Percentiles rank a stretch among this genome's conserved stretches.
Conservation (phyloP, 2,329 filamentous ascomycete species). For the Amesomyces nigricolor region DNA sequence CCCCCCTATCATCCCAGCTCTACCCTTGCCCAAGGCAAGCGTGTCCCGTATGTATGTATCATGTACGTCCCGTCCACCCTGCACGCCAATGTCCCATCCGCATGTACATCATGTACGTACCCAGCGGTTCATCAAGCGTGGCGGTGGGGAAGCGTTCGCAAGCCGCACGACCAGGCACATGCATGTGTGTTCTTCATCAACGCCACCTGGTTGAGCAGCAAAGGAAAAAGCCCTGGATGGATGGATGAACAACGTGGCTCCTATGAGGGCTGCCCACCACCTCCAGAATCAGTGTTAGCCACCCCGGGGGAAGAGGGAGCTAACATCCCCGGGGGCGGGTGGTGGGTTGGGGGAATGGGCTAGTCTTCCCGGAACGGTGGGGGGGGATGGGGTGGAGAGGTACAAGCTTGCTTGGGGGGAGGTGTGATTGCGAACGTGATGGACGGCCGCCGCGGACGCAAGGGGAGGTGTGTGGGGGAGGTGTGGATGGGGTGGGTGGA, state of each 20-base stretch:
- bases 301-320: too few relatives aligned
- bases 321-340: conserved; percentile 8
- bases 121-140: neutral
- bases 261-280: conserved; percentile 26
- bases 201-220: too few relatives aligned
- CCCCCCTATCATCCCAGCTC: conserved; percentile 14
- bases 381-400: conserved; percentile 14
- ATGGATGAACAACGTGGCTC: conserved; percentile 35
- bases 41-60: too few relatives aligned
- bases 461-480: conserved; percentile 6
- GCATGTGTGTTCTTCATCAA: conserved; percentile 11
- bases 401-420: conserved; percentile 10
- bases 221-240: conserved; percentile 26
- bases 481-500: conserved; percentile 1
- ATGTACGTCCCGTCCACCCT: too few relatives aligned
- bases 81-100: too few relatives aligned
- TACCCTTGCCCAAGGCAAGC: conserved; percentile 13
- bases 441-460: conserved; percentile 6
- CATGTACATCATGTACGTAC: too few relatives aligned
- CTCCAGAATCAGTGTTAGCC: neutral
- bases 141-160: neutral
- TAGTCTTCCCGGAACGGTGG: conserved; percentile 28
- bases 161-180: too few relatives aligned
- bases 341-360: conserved; percentile 25
- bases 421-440: conserved; percentile 24